Evolutionary conservation across 805 yeast species (phyloP), one percentile per base, ranked within the genome.

Genomic region (Wickerhamiella brachini): DNA sequence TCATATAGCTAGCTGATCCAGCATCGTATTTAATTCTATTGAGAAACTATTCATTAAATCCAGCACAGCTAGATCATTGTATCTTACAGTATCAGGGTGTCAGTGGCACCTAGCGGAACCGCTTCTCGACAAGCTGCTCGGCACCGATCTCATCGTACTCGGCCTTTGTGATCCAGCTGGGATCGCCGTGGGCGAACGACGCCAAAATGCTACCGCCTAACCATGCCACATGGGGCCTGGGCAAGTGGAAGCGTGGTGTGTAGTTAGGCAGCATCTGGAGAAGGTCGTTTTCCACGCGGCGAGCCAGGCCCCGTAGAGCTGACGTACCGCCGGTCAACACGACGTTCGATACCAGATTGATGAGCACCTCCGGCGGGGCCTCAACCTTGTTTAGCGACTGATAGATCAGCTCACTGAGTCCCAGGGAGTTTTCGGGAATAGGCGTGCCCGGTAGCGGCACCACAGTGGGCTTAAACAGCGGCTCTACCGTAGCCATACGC

Each of bases 101-200:
- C n/a, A n/a, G n/a, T n/a, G n/a, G n/a, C n/a, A n/a, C 8, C 29
- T 47, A 49, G 31, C 49, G 49, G 31, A 49, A 44, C 38, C 52
- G 53, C 37, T 58, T 58, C 43, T 59, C 61, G 7, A 58, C 74
- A 49, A 89, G 73, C 64, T 87, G 78, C 54, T 85, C 94, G 17
- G 81, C 80, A 7, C 97, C 97, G 24, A 81, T 86, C 66, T 89
- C 96, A 55, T 85, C 86, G 58, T 82, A 85, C 67, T 89, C 97
- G 58, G 77, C 79, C 63, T 80, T 82, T 44, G 89, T 84, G 17
- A 88, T 95, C 95, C 96, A 89, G 68, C 88, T 83, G 66, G 87
- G 95, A 66, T 89, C 96, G 73, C 86, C 88, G 10, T 95, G 85
- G 41, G 95, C 95, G 58, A 89, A 72, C 53, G 93, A 81, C 7